phyloP scores from a whole-genome alignment of 1,284 basidiomycete species.

The Mycena citricolor region DNA sequence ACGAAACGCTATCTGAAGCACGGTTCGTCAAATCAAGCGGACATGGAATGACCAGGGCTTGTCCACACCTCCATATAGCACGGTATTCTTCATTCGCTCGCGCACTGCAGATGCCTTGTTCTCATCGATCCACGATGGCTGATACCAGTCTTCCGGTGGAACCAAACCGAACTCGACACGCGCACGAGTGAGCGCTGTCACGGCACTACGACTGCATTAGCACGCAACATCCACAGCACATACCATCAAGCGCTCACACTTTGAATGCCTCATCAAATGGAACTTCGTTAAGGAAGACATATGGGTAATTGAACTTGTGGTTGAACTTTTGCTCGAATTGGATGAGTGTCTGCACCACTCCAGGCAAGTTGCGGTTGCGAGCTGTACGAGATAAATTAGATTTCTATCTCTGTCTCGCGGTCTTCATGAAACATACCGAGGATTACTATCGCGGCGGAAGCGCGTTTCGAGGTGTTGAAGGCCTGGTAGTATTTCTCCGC shows the following conservation, averaged over 20 bases:
- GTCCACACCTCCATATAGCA: constrained; percentile 21
- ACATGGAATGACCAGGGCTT: constrained; percentile 11
- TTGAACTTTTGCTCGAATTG: constrained; percentile 52
- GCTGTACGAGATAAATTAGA: constrained; percentile 28
- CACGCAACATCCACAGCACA: not conserved
- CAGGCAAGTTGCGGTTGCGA: constrained; percentile 56
- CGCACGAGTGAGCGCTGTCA: constrained; percentile 31
- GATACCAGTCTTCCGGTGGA: constrained; percentile 39
- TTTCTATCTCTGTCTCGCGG: too few relatives aligned
- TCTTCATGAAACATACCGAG: too few relatives aligned
- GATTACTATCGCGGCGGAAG: constrained; percentile 12
- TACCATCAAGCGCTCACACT: constrained; percentile 27
- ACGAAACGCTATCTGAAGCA: constrained; percentile 24
- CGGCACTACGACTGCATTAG: constrained; percentile 28
- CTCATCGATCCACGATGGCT: constrained; percentile 63
- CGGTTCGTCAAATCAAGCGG: not conserved
- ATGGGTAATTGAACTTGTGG: constrained; percentile 53
- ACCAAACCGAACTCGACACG: constrained; percentile 35
- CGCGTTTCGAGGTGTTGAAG: constrained; percentile 4
- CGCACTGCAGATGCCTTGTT: constrained; percentile 49
- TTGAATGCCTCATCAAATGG: constrained; percentile 60
- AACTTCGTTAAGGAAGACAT: constrained; percentile 62
- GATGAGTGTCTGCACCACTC: constrained; percentile 43
- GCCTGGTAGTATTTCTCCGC: constrained; percentile 11
- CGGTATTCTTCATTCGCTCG: constrained; percentile 45